Evolutionary conservation across 768 basidiomycete genomes (phyloP), one percentile per base, ranked within the genome.

Genomic region (Postia placenta): DNA sequence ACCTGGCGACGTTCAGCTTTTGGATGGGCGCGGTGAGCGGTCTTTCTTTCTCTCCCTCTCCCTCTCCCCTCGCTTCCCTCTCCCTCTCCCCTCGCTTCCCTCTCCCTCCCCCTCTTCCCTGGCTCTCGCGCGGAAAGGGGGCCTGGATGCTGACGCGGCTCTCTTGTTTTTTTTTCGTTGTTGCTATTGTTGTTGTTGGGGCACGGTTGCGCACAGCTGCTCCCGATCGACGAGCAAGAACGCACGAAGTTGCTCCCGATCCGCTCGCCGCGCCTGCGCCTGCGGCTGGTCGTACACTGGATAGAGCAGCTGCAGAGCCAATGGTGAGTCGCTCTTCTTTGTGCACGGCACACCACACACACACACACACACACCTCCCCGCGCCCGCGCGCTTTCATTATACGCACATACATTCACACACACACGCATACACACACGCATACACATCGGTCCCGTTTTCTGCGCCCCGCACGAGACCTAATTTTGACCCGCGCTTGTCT

Each of bases 261-360:
- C 45, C 79, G 82, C 51, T 87, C 81, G 46, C 75, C 88, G 0
- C 76, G 86, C 23, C 71, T 96, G 53, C 75, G 95, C 26, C 69
- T 98, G 47, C 73, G 86, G 48, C 74, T 98, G 58, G 85, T 96
- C 50, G 88, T 89, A 23, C 87, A 92, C 60, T 98, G 95, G 95
- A 94, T 97, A 59, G 92, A 96, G 69, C 78, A 80, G 60, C 67
- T 88, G 49, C 71, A 76, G 45, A 71, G 72, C 47, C 72, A 76
- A 42, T 83, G 80, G 80, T 81, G 62, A 54, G 66, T 64, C 33
- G 23, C 44, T 17, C 38, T 36, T 37, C 33, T 49, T 49, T 47
- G 22, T 46, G 24, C 42, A 20, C 45, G 28, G 17, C 28, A 4
- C 45, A 15, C 17, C 26, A n/a, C n/a, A n/a, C n/a, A n/a, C n/a